Evolutionary conservation across 768 basidiomycete genomes (phyloP).

Genomic region (Kockovaella imperatae): DNA sequence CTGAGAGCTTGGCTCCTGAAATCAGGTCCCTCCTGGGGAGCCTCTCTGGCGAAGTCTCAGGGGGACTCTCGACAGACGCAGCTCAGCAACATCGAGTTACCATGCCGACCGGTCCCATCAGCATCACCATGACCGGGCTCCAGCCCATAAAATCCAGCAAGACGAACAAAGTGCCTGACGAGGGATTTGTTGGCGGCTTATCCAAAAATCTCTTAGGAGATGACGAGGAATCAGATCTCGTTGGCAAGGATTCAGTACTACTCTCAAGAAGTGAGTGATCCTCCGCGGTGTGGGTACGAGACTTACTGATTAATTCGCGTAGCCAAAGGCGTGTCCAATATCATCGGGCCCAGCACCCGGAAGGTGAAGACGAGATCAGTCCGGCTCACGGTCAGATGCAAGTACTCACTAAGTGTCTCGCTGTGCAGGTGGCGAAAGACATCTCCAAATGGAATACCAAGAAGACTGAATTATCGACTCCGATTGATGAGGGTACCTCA

Average conservation of each 20-base stretch:
- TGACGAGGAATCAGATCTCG: constrained; percentile 34
- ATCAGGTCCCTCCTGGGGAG: constrained; percentile 22
- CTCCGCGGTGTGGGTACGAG: not conserved
- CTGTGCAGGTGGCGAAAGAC: constrained; percentile 66
- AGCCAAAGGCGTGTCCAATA: constrained; percentile 56
- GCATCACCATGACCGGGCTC: constrained; percentile 5
- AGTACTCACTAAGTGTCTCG: constrained; percentile 1
- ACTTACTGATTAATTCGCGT: constrained; percentile 10
- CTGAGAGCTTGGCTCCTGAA: constrained; percentile 18
- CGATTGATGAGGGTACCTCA: not conserved
- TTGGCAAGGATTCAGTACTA: constrained; percentile 32
- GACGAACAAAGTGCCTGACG: constrained; percentile 12
- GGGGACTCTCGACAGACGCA: not conserved
- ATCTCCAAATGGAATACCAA: constrained; percentile 98
- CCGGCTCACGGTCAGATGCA: not conserved
- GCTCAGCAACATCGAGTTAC: not conserved
- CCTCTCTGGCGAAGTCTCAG: constrained; percentile 15
- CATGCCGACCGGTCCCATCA: constrained; percentile 3
- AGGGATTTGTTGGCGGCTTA: constrained; percentile 10
- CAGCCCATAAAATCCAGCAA: constrained; percentile 29
- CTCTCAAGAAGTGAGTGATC: constrained; percentile 32
- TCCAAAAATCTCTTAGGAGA: constrained; percentile 16
- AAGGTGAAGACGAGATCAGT: constrained; percentile 33
- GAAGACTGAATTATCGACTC: constrained; percentile 63
- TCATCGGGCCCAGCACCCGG: constrained; percentile 53